A percentile compares a stretch with the other conserved stretches of the same genome.
Conservation (phyloP, 2,329 filamentous ascomycete species). For the Neofusicoccum kwambonambiense region DNA sequence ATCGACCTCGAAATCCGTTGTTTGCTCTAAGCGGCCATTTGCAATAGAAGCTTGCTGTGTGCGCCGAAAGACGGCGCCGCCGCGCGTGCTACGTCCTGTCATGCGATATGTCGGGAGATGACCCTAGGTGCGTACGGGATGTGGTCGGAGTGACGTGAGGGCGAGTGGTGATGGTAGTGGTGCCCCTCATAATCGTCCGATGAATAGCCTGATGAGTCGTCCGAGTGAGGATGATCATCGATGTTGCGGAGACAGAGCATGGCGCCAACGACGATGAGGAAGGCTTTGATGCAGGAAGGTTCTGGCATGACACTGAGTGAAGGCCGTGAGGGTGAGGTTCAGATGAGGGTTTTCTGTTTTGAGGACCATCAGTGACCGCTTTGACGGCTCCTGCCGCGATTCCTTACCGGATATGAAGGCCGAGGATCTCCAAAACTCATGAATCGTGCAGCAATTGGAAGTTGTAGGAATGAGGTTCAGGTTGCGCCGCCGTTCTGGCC, state of each 20-base stretch:
- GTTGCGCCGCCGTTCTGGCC: background rate
- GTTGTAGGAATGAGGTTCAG: background rate
- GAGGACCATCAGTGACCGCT: background rate
- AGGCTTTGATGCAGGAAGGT: slow-evolving; percentile 1
- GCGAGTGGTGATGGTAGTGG: background rate
- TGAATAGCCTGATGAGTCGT: background rate
- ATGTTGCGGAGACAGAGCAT: slow-evolving; percentile 14
- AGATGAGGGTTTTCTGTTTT: background rate
- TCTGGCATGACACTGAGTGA: background rate
- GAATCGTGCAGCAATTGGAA: background rate
- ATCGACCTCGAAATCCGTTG: background rate
- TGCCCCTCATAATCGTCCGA: background rate
- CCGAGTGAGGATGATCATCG: slow-evolving; percentile 14
- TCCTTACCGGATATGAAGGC: background rate
- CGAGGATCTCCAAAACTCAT: background rate
- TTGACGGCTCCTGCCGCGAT: too few species aligned
- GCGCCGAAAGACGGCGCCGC: background rate
- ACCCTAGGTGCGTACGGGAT: slow-evolving; percentile 8
- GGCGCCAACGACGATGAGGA: slow-evolving; percentile 16
- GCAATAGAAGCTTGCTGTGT: background rate
- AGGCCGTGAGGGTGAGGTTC: background rate
- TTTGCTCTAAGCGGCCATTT: background rate
- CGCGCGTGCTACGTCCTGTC: background rate
- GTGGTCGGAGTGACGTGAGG: background rate
- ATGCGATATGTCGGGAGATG: slow-evolving; percentile 8